Percentiles rank a stretch among this genome's conserved stretches.
phyloP scores from a whole-genome alignment of 495 filamentous ascomycete genomes.

The Hypomontagnella monticulosa region DNA sequence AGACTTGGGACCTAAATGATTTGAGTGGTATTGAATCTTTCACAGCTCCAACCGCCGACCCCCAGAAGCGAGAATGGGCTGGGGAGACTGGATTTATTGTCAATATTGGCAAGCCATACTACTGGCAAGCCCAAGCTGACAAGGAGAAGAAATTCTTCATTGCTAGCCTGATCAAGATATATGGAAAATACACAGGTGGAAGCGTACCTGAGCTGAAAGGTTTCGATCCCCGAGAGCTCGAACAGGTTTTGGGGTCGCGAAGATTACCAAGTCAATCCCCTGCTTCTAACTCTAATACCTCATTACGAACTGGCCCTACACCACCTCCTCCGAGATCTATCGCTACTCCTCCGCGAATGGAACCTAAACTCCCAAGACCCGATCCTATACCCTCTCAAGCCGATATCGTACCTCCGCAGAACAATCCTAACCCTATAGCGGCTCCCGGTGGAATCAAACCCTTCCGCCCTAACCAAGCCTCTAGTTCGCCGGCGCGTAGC shows the following conservation, averaged over 20 bases:
- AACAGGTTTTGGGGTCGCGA: constrained; percentile 68
- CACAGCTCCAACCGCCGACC: constrained; percentile 66
- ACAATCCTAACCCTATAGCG: constrained; percentile 18
- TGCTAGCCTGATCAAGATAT: constrained; percentile 92
- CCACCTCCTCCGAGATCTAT: constrained; percentile 50
- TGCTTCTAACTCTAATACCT: constrained; percentile 44
- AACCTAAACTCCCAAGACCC: constrained; percentile 34
- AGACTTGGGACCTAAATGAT: constrained; percentile 96
- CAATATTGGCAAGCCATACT: constrained; percentile 91
- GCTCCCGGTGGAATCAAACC: constrained; percentile 25
- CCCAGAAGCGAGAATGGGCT: constrained; percentile 79
- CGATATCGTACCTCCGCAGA: constrained; percentile 34
- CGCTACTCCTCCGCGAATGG: constrained; percentile 48
- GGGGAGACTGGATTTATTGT: constrained; percentile 86
- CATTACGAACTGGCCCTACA: constrained; percentile 34
- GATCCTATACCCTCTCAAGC: constrained; percentile 29
- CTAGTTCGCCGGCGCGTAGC: constrained; percentile 46
- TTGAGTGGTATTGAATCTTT: constrained; percentile 82
- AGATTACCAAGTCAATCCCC: constrained; percentile 45
- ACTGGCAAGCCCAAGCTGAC: constrained; percentile 89
- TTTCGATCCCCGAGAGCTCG: constrained; percentile 81
- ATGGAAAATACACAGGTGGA: constrained; percentile 92
- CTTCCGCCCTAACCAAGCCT: constrained; percentile 32
- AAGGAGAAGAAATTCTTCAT: constrained; percentile 99
- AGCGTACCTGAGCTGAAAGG: constrained; percentile 80